phyloP scores from a whole-genome alignment of 1,139 yeast genomes.

The Hyphopichia wangnamkhiaoensis region DNA sequence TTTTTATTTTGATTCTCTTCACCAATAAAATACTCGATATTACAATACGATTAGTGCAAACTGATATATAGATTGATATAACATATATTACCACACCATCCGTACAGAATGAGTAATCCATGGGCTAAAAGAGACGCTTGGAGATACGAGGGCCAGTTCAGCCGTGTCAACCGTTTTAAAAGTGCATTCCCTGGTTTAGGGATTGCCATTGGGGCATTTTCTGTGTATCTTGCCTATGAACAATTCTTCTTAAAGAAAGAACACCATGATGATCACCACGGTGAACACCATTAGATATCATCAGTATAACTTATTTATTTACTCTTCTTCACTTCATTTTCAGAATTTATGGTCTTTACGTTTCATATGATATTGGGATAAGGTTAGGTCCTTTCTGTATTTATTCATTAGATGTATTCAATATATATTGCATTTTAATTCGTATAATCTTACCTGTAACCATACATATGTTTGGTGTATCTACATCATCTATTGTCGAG shows the following conservation, averaged over 20 bases:
- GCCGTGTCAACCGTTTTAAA: constrained; percentile 68
- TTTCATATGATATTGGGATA: too few relatives aligned
- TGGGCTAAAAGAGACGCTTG: constrained; percentile 82
- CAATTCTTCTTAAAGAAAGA: constrained; percentile 43
- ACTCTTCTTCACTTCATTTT: too few relatives aligned
- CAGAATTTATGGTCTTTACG: too few relatives aligned
- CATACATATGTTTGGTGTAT: too few relatives aligned
- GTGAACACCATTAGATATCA: constrained; percentile 27
- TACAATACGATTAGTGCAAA: neutral
- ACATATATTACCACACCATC: neutral
- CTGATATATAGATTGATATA: too few relatives aligned
- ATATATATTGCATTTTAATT: neutral
- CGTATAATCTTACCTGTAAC: too few relatives aligned
- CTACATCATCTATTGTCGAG: too few relatives aligned
- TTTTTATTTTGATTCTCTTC: neutral
- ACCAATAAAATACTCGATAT: constrained; percentile 1
- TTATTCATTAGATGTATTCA: neutral
- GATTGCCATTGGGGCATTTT: constrained; percentile 76
- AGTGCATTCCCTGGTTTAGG: constrained; percentile 85
- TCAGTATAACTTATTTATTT: too few relatives aligned
- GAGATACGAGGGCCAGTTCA: constrained; percentile 85
- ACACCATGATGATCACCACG: constrained; percentile 17
- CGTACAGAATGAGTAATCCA: constrained; percentile 39
- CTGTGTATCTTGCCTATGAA: constrained; percentile 65
- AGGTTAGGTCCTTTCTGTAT: too few relatives aligned